Evolutionary conservation across 2,329 filamentous ascomycete species (phyloP), one percentile per base, ranked within the genome.

Genomic region (Penicillium concentricum): DNA sequence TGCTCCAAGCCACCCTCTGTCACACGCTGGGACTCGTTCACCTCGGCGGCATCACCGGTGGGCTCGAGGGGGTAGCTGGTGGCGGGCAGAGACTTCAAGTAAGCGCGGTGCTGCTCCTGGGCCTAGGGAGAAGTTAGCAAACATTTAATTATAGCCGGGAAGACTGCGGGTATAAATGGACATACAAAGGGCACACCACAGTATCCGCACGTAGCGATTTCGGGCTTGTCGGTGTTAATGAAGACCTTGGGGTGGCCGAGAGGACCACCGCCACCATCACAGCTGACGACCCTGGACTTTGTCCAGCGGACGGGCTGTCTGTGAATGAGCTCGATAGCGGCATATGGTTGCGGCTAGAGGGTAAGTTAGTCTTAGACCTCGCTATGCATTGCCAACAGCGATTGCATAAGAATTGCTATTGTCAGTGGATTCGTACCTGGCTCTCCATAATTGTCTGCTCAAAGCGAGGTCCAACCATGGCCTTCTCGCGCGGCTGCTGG

Each of bases 211-310:
- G 73, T 82, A 81, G 76, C 86, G 85, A 99, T 96, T 81, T 97
- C 87, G 42, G 94, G 90, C 83, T 97, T 97, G 79, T 99, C 94
- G 65, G 90, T 88, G 79, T 99, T 99, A 84, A 99, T 99, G 76
- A 92, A 99, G 78, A 99, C 89, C 71, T 86, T 85, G 48, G 94
- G 94, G 76, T 99, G 94, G 42, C 94, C 94, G 54, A 90, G 80
- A 32, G 92, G 88, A 44, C 93, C 94, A 65, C 92, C 92, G 57
- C 93, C 94, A 57, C 94, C 94, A 70, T 97, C 92, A 74, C 94
- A 99, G 43, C 87, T 87, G 50, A 95, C 93, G 47, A 90, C 77
- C 60, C 87, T 85, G 62, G 90, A 84, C 73, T 96, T 88, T 58
- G 88, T 90, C 93, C 94, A 99, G 75, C 86, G 84, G 35, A 99